Percentiles rank a stretch among this genome's conserved stretches.
Conservation (phyloP, 1,284 basidiomycete species). For the Nidula niveotomentosa region DNA sequence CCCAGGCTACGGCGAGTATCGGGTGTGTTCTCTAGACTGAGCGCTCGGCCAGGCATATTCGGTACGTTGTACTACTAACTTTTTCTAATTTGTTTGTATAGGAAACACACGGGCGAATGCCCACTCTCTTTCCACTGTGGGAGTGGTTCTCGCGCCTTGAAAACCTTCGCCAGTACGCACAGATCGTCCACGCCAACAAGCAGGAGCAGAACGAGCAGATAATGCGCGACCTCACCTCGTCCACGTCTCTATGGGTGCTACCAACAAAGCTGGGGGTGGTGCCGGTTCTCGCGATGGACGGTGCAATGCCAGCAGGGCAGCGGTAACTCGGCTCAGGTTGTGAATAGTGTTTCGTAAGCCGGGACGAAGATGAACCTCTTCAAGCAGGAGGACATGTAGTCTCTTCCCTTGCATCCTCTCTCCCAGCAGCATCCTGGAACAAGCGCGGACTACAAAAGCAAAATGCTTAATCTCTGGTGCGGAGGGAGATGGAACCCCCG, state of each 20-base stretch:
- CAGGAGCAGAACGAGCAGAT: conserved; percentile 87
- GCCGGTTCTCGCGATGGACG: too few relatives aligned
- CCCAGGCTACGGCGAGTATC: conserved; percentile 91
- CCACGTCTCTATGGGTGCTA: conserved; percentile 82
- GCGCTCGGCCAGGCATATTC: conserved; percentile 92
- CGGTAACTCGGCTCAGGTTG: too few relatives aligned
- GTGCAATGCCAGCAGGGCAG: too few relatives aligned
- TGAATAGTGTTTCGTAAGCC: too few relatives aligned
- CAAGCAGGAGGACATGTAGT: too few relatives aligned
- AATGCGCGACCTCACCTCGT: conserved; percentile 89
- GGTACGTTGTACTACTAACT: conserved; percentile 66
- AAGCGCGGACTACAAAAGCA: too few relatives aligned
- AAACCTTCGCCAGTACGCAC: conserved; percentile 94
- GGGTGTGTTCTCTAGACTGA: conserved; percentile 95
- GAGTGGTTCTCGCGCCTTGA: conserved; percentile 94
- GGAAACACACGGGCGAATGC: conserved; percentile 96
- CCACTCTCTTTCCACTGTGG: conserved; percentile 96
- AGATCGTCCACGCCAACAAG: conserved; percentile 94
- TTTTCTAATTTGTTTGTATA: conserved; percentile 25
- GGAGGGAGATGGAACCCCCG: too few relatives aligned
- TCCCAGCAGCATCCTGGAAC: too few relatives aligned
- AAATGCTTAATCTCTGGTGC: too few relatives aligned
- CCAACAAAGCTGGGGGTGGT: conserved; percentile 56
- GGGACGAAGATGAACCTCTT: too few relatives aligned
- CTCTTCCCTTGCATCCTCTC: too few relatives aligned